Conservation (phyloP, 2,329 filamentous ascomycete species). For the Aspergillus thermomutatus region DNA sequence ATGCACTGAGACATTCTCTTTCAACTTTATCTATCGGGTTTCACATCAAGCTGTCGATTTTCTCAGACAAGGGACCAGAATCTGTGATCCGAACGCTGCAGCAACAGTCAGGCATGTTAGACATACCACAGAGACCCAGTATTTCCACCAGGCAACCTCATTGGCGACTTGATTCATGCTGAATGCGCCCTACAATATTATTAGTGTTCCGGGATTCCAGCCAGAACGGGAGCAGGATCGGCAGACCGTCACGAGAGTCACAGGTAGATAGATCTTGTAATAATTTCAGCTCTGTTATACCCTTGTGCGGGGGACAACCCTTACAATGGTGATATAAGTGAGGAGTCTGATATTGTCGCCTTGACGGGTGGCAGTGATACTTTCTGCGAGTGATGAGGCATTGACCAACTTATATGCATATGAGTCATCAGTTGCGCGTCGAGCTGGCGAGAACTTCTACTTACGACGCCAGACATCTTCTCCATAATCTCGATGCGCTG, state of each 20-base stretch:
- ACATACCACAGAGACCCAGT: conserved; percentile 5
- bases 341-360: conserved; percentile 13
- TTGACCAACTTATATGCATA: conserved; percentile 8
- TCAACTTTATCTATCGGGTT: background rate
- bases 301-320: background rate
- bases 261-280: conserved; percentile 4
- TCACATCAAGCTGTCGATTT: background rate
- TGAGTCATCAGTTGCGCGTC: background rate
- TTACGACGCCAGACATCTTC: conserved; percentile 6
- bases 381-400: conserved; percentile 11
- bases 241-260: conserved; percentile 8
- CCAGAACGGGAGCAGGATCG: background rate
- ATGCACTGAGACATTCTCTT: background rate
- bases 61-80: background rate
- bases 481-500: conserved; percentile 4
- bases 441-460: background rate
- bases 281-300: background rate
- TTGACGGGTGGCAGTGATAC: conserved; percentile 11
- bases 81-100: conserved; percentile 1
- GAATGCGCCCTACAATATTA: conserved; percentile 1
- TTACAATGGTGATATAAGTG: conserved; percentile 9
- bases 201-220: background rate
- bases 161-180: conserved; percentile 7
- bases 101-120: conserved; percentile 2
- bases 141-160: conserved; percentile 7